Conservation (phyloP, 768 basidiomycete species). For the Tylopilus cervinicoccineus region DNA sequence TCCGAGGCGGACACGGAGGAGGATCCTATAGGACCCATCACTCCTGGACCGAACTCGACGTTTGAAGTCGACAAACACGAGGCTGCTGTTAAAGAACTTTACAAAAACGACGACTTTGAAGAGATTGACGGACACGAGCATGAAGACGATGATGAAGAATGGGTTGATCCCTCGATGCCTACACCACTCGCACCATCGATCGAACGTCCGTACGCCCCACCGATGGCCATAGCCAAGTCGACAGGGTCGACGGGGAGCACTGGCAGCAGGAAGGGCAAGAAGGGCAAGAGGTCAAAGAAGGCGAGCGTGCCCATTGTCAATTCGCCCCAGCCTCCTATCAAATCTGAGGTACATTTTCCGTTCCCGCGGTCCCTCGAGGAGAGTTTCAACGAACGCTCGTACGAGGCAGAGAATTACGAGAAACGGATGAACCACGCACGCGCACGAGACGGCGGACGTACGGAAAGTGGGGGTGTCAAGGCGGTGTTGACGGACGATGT, state of each 20-base stretch:
- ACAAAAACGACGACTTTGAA: slow-evolving; percentile 26
- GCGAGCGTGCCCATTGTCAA: slow-evolving; percentile 38
- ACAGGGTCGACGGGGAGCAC: slow-evolving; percentile 25
- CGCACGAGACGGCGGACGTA: slow-evolving; percentile 76
- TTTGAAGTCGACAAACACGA: slow-evolving; percentile 24
- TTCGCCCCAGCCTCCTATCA: slow-evolving; percentile 30
- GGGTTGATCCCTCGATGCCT: slow-evolving; percentile 65
- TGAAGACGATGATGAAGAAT: slow-evolving; percentile 46
- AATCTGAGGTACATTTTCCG: slow-evolving; percentile 46
- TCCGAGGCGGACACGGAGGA: slow-evolving; percentile 69
- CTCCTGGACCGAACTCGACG: slow-evolving; percentile 50
- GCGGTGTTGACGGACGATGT: slow-evolving; percentile 53
- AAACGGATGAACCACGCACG: slow-evolving; percentile 68
- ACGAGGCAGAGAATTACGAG: slow-evolving; percentile 31
- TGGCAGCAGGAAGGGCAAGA: slow-evolving; percentile 27
- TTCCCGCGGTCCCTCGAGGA: slow-evolving; percentile 55
- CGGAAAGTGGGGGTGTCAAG: slow-evolving; percentile 83
- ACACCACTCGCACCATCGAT: slow-evolving; percentile 28
- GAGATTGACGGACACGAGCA: slow-evolving; percentile 29
- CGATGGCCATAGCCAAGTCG: slow-evolving; percentile 24
- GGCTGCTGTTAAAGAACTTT: slow-evolving; percentile 21
- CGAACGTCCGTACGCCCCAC: slow-evolving; percentile 26
- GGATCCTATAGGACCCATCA: slow-evolving; percentile 65
- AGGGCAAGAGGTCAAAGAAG: slow-evolving; percentile 36
- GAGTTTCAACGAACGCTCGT: slow-evolving; percentile 28